phyloP scores from a whole-genome alignment of 441 rosid species.

The Rhodomyrtus psidioides region DNA sequence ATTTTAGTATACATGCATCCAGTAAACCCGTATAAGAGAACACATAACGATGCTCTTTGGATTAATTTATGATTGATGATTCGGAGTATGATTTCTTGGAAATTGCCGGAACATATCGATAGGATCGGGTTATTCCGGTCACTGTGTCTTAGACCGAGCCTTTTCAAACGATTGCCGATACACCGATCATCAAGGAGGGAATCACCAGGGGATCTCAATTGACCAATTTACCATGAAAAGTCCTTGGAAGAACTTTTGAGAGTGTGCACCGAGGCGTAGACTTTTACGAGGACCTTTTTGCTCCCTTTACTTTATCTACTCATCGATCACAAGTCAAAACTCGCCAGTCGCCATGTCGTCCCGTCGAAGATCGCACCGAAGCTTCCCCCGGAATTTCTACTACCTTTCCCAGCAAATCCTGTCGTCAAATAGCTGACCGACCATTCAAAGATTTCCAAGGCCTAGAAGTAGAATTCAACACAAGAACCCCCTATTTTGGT shows the following conservation, averaged over 20 bases:
- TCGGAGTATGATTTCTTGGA: not conserved
- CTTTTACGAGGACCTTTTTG: not conserved
- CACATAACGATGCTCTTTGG: not conserved
- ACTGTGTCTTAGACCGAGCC: not conserved
- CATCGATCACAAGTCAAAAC: not conserved
- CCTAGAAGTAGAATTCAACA: not conserved
- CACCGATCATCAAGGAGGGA: not conserved
- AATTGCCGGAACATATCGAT: accelerated
- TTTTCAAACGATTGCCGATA: not conserved
- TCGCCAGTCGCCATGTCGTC: not conserved
- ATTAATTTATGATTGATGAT: not conserved
- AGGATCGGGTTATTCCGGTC: accelerated
- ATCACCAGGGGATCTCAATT: not conserved
- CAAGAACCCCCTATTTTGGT: not conserved
- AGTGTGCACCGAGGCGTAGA: not conserved
- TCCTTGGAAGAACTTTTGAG: not conserved
- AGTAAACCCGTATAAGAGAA: no score
- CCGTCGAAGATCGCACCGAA: not conserved
- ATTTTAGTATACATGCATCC: no score
- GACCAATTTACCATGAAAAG: not conserved
- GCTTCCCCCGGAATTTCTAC: not conserved
- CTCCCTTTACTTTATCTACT: not conserved
- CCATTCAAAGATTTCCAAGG: not conserved
- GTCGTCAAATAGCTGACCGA: not conserved
- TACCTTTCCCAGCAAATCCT: not conserved